Base-by-base conservation (phyloP, 192 early-diverging fungal species). In the Coemansia sp. region DNA sequence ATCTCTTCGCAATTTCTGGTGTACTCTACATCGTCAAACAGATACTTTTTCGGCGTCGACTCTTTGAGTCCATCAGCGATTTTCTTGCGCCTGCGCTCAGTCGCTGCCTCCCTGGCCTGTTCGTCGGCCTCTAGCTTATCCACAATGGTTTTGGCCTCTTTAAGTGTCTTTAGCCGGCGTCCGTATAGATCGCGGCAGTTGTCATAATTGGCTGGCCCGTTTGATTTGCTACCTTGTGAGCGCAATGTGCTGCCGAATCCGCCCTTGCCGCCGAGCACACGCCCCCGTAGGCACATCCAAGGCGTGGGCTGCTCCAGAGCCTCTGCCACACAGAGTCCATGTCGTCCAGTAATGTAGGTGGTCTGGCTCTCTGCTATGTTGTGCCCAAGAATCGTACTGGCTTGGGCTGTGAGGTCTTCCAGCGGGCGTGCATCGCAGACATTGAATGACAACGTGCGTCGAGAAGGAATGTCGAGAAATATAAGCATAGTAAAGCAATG, bases 241-340 rank as follows among this genome's bases (percentile, higher is more conserved):
- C 96, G 89, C 70, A 99, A 81, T 86, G 94, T 94, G 69, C 90
- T 92, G 16, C 98, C 98, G 77, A 99, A 99, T 20, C 98, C 98
- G 44, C 98, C 98, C 66, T 97, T 97, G n/a, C 95, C 95, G 31
- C 95, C 95, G 5, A 77, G 66, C 18, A 95, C 11, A 1, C 81
- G 76, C 16, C 65, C 60, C 4, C 57, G 70, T 46, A 84, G 43
- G 7, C 64, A 46, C 16, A 84, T 68, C 73, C 81, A 74, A 18
- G 70, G 34, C 49, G 60, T 11, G 33, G 34, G 10, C 41, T 40
- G 18, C 33, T 18, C 34, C 13, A 84, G 57, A 6, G 74, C 43
- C 39, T 78, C 76, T 13, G 24, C n/a, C 2, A 63, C 68, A 3
- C 64, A 66, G 13, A 76, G 41, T 1, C 81, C 81, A 22, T 73